These are phyloP conservation scores for Moniliella sp. DNA, from an alignment of 1,284 basidiomycete genomes.

Conservation along the genomic window DNA sequence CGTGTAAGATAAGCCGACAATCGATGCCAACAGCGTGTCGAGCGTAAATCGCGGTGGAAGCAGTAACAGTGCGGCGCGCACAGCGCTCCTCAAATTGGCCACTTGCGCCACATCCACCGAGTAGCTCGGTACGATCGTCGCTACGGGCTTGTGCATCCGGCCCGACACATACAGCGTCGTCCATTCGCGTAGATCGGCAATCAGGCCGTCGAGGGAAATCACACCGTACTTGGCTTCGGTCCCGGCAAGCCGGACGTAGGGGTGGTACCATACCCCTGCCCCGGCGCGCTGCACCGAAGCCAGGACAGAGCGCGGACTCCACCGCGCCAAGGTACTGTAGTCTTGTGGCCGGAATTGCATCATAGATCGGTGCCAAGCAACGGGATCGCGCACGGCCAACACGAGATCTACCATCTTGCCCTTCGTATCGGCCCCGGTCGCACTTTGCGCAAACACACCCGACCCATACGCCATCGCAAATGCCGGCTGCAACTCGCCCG, in stretches of 20 bases:
- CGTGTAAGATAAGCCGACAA: constrained; percentile 65
- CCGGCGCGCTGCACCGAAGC: constrained; percentile 53
- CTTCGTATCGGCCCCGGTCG: neutral
- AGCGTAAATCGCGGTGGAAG: constrained; percentile 48
- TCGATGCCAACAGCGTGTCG: constrained; percentile 60
- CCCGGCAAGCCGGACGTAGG: constrained; percentile 18
- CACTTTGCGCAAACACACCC: neutral
- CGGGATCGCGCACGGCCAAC: constrained; percentile 71
- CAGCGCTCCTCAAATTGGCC: constrained; percentile 70
- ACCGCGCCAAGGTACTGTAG: constrained; percentile 64
- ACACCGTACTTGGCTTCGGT: constrained; percentile 95
- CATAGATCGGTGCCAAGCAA: constrained; percentile 83
- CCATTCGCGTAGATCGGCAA: constrained; percentile 76
- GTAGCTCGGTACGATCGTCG: constrained; percentile 42
- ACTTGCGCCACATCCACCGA: constrained; percentile 74
- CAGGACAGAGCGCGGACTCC: constrained; percentile 56
- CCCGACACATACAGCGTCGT: constrained; percentile 77
- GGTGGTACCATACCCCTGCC: constrained; percentile 59
- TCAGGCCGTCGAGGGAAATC: constrained; percentile 69
- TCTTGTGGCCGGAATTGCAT: constrained; percentile 69
- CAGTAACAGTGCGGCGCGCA: constrained; percentile 53
- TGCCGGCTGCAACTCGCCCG: no score
- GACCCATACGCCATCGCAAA: neutral
- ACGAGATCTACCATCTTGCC: constrained; percentile 81
- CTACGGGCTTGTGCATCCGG: constrained; percentile 73